Percentiles rank a stretch among this genome's conserved stretches.
phyloP scores from a whole-genome alignment of 73 alveolate genomes.

The Symbiodinium natans region DNA sequence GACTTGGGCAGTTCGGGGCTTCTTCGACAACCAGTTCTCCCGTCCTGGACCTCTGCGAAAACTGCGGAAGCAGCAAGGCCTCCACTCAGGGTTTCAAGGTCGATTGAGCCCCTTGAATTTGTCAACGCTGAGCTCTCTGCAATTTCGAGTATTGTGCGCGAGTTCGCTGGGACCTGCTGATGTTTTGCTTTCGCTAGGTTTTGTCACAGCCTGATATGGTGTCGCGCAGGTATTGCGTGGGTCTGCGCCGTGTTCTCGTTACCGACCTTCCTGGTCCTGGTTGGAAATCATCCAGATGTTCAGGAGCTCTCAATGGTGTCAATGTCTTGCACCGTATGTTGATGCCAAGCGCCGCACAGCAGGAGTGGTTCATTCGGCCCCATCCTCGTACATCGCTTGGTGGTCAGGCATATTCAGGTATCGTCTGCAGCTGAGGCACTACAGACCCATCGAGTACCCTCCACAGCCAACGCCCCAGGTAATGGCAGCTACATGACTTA shows the following conservation, averaged over 20 bases:
- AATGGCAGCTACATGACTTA: not conserved
- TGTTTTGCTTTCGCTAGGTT: too few species aligned
- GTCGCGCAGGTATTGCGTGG: constrained; percentile 80
- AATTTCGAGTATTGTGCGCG: too few species aligned
- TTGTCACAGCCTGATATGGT: not conserved
- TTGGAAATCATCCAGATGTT: constrained; percentile 88
- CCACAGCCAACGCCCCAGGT: constrained; percentile 5
- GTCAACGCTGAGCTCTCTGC: too few species aligned
- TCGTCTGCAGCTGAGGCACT: constrained; percentile 35
- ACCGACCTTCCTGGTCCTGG: constrained; percentile 81
- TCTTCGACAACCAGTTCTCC: constrained; percentile 87
- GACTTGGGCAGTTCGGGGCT: constrained; percentile 56
- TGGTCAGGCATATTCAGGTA: too few species aligned
- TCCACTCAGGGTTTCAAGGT: not conserved
- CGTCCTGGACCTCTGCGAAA: constrained; percentile 80
- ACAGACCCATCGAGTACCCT: constrained; percentile 77
- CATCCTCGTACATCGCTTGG: not conserved
- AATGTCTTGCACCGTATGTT: not conserved
- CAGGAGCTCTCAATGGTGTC: constrained; percentile 29
- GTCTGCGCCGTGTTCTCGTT: constrained; percentile 49
- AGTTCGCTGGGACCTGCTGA: too few species aligned
- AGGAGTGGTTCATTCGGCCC: constrained; percentile 73
- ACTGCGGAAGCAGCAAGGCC: constrained; percentile 79
- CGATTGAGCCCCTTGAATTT: too few species aligned
- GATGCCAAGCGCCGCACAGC: not conserved